Evolutionary conservation across 805 yeast genomes (phyloP).

Genomic region (Zygosaccharomyces gambellarensis): DNA sequence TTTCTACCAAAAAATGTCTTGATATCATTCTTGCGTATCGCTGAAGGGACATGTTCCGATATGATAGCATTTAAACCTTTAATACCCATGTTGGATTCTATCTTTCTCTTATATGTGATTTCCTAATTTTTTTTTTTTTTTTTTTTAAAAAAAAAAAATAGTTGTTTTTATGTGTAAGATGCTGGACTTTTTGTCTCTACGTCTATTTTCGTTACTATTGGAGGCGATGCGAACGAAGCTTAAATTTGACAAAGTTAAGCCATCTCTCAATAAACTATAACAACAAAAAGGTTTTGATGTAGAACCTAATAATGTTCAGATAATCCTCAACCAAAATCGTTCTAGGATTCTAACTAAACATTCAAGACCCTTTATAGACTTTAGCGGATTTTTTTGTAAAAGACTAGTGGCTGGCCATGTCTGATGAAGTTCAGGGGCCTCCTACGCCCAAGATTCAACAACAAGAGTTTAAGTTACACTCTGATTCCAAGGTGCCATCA

Average conservation of each 20-base stretch:
- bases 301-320: background rate
- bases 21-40: constrained; percentile 73
- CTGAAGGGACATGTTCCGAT: constrained; percentile 82
- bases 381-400: background rate
- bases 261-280: background rate
- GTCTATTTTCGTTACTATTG: background rate
- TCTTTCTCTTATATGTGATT: background rate
- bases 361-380: background rate
- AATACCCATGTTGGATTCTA: constrained; percentile 41
- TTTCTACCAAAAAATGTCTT: constrained; percentile 87
- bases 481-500: background rate
- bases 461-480: constrained; percentile 14
- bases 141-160: background rate
- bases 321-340: background rate
- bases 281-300: background rate
- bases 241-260: background rate
- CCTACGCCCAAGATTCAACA: constrained; percentile 21
- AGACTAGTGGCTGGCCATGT: constrained; percentile 4
- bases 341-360: background rate
- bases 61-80: constrained; percentile 82
- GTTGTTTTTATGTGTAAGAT: background rate
- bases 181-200: background rate
- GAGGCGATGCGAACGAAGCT: background rate
- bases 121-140: background rate
- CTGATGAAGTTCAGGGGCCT: constrained; percentile 8